Percentiles rank a stretch among this genome's conserved stretches.
phyloP scores from a whole-genome alignment of 495 filamentous ascomycete species.

The Trypethelium eluteriae region DNA sequence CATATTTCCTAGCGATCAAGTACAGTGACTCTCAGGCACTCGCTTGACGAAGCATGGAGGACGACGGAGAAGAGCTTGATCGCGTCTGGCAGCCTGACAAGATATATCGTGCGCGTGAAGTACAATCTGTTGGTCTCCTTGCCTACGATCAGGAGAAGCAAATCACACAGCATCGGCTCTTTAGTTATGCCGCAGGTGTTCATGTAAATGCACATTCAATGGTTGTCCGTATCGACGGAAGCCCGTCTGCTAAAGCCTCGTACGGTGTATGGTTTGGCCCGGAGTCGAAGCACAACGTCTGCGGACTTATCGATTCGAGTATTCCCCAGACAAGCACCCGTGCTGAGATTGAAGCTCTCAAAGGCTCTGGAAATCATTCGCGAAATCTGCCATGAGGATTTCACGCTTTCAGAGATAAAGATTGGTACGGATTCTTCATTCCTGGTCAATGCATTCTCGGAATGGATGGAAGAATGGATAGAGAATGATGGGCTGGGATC shows the following conservation, averaged over 20 bases:
- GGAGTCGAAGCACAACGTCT: neutral
- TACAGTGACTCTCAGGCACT: neutral
- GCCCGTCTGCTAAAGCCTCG: neutral
- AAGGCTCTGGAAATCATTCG: constrained; percentile 7
- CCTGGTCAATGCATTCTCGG: constrained; percentile 24
- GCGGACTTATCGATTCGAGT: neutral
- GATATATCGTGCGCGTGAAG: neutral
- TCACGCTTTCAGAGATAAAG: constrained; percentile 19
- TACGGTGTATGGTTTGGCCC: neutral
- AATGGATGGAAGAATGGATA: constrained; percentile 5
- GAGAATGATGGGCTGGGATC: neutral
- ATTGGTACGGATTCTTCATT: constrained; percentile 24
- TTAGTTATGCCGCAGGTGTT: neutral
- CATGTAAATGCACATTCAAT: neutral
- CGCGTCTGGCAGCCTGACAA: neutral
- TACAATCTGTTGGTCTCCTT: neutral
- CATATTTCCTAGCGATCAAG: neutral
- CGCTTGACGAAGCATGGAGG: neutral
- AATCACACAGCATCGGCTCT: neutral
- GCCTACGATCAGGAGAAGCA: neutral
- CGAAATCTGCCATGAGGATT: constrained; percentile 16
- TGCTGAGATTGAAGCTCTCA: constrained; percentile 10
- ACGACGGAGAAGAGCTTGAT: neutral
- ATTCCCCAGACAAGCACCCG: constrained; percentile 12
- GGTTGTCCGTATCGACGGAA: neutral